Evolutionary conservation across 2,329 filamentous ascomycete species (phyloP).

Genomic region (Diaporthe citriasiana): DNA sequence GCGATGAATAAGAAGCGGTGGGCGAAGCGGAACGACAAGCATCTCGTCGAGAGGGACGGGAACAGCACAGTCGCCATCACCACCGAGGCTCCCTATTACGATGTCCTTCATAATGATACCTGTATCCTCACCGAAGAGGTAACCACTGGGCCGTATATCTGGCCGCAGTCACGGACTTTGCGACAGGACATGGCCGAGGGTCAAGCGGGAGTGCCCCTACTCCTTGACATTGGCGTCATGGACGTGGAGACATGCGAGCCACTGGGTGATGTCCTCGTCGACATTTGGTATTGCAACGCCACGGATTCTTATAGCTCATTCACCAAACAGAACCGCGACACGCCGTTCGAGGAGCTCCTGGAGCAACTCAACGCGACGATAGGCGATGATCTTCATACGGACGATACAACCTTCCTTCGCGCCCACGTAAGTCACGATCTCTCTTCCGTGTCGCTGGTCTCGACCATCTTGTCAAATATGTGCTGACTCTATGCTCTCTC

Average conservation of each 20-base stretch:
- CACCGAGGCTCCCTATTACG: constrained; percentile 45
- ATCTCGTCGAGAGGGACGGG: constrained; percentile 32
- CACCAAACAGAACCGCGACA: constrained; percentile 50
- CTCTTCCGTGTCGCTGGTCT: no score
- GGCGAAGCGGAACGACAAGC: constrained; percentile 44
- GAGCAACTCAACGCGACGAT: constrained; percentile 49
- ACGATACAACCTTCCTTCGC: constrained; percentile 50
- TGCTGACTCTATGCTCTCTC: background rate
- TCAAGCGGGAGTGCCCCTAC: constrained; percentile 51
- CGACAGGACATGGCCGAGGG: constrained; percentile 52
- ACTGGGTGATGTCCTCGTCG: constrained; percentile 49
- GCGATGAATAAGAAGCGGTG: constrained; percentile 45
- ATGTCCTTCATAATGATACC: constrained; percentile 44
- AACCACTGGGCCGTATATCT: constrained; percentile 42
- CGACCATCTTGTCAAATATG: background rate
- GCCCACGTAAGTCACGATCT: constrained; percentile 41
- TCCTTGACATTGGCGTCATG: constrained; percentile 52
- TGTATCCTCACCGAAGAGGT: constrained; percentile 44
- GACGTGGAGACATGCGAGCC: constrained; percentile 51
- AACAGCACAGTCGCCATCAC: constrained; percentile 45
- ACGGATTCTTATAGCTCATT: constrained; percentile 50
- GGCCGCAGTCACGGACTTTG: constrained; percentile 50
- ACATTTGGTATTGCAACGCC: constrained; percentile 54
- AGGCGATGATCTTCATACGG: constrained; percentile 48
- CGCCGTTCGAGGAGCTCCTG: constrained; percentile 49